phyloP scores from a whole-genome alignment of 768 basidiomycete genomes.

The Naematelia encephala region DNA sequence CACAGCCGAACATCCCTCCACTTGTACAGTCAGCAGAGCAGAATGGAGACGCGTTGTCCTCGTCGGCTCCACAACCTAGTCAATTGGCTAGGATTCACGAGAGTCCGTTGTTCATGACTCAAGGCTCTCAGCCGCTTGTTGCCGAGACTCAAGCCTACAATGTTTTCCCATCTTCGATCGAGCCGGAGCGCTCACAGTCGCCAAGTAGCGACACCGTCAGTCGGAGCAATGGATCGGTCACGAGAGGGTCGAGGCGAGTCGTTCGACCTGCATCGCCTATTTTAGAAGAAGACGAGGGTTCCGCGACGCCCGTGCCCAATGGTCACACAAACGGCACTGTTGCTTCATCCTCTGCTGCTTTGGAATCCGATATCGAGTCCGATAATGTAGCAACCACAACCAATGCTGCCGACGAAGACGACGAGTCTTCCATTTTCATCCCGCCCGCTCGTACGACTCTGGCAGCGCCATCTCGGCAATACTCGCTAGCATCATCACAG shows the following conservation, averaged over 20 bases:
- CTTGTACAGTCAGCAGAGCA: not conserved
- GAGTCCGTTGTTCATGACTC: constrained; percentile 2
- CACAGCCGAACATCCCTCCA: not conserved
- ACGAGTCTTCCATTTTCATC: not conserved
- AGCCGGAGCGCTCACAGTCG: not conserved
- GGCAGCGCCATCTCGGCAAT: not conserved
- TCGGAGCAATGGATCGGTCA: not conserved
- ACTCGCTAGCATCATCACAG: not conserved
- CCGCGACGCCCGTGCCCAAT: not conserved
- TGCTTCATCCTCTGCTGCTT: not conserved
- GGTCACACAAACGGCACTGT: not conserved
- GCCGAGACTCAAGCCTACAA: not conserved
- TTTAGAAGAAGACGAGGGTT: constrained; percentile 4
- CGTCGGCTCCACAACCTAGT: not conserved
- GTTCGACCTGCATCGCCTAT: not conserved
- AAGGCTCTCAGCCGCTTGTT: not conserved
- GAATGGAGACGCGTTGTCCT: not conserved
- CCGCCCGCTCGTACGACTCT: not conserved
- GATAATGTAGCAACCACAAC: not conserved
- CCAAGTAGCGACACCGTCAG: not conserved
- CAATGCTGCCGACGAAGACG: not conserved
- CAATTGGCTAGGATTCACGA: not conserved
- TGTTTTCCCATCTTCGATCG: not conserved
- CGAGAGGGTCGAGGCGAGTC: not conserved
- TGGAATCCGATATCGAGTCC: not conserved